Evolutionary conservation across 257 asterid genomes (phyloP).

Genomic region (Cordia subcordata): DNA sequence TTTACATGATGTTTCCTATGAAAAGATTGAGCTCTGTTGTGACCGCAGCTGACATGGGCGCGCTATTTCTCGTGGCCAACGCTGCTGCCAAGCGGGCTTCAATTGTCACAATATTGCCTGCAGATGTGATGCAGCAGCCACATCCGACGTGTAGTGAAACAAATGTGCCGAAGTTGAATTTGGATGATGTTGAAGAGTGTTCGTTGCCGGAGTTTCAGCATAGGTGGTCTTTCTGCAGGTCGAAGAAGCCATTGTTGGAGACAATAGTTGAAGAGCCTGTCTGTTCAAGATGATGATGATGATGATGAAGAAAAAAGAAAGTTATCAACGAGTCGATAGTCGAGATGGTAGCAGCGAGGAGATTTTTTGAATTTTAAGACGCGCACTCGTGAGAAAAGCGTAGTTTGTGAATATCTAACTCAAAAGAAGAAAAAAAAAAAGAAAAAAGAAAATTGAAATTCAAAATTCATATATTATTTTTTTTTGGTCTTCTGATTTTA

Average conservation of each 20-base stretch:
- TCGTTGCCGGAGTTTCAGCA: conserved; percentile 48
- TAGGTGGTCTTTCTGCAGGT: conserved; percentile 54
- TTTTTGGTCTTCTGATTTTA: conserved; percentile 13
- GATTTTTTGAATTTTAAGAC: too few relatives aligned
- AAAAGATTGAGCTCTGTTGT: conserved; percentile 13
- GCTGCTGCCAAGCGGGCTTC: conserved; percentile 29
- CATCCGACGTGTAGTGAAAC: conserved; percentile 1
- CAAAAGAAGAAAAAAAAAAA: too few relatives aligned
- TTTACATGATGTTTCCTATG: conserved; percentile 23
- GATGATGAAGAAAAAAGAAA: neutral
- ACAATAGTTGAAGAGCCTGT: conserved; percentile 69
- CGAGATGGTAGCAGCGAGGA: too few relatives aligned
- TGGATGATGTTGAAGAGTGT: conserved; percentile 59
- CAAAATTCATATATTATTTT: neutral
- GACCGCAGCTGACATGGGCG: conserved; percentile 18
- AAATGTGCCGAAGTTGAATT: conserved; percentile 39
- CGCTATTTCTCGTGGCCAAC: conserved; percentile 31
- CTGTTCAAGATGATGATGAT: conserved; percentile 19
- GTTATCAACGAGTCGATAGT: too few relatives aligned
- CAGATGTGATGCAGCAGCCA: conserved; percentile 7
- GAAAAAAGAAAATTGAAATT: neutral
- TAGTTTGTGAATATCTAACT: too few relatives aligned
- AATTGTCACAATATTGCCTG: conserved; percentile 21
- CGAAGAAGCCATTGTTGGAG: conserved; percentile 87
- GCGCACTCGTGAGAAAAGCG: too few relatives aligned